Conservation (phyloP, 2,329 filamentous ascomycete species). For the Trichoderma sp. region DNA sequence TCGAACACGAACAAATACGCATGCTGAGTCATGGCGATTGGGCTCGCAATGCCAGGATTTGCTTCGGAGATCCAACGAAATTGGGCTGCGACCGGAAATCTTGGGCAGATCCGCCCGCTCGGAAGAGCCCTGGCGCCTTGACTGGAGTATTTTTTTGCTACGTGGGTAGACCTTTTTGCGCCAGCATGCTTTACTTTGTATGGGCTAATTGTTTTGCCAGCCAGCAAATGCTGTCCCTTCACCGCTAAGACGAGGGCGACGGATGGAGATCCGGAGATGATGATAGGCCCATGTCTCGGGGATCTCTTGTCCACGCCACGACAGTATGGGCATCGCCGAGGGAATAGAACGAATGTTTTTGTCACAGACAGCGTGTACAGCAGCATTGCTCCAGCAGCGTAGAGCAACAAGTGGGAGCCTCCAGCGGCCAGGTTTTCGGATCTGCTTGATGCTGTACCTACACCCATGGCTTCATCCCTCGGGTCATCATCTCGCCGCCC, state of each 20-base stretch:
- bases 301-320: not conserved
- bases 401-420: not conserved
- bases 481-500: not conserved
- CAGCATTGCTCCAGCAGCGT: not conserved
- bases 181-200: too few relatives aligned
- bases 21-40: constrained; percentile 9
- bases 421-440: not conserved
- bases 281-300: not conserved
- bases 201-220: not conserved
- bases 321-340: not conserved
- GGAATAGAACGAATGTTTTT: not conserved
- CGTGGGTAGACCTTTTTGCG: not conserved
- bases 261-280: not conserved
- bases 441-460: not conserved
- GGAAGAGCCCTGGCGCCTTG: constrained; percentile 4
- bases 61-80: not conserved
- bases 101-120: constrained; percentile 1
- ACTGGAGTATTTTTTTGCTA: not conserved
- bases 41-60: not conserved
- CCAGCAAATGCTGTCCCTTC: not conserved
- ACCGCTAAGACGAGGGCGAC: not conserved
- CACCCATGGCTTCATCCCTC: not conserved
- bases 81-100: constrained; percentile 7
- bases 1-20: too few relatives aligned
- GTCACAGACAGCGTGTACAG: not conserved